phyloP scores from a whole-genome alignment of 345 rosid species.

The Citrus sinensis region DVS_A1.0 CM039163.1:544501-545000 shows the following conservation, averaged over 20 bases:
- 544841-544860: constrained; percentile 76
- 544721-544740: background rate
- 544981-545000: background rate
- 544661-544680: constrained; percentile 76
- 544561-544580: constrained; percentile 78
- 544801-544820: constrained; percentile 63
- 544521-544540: constrained; percentile 1
- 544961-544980: constrained; percentile 37
- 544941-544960: constrained; percentile 88
- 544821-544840: constrained; percentile 69
- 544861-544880: constrained; percentile 62
- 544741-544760: background rate
- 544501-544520: background rate
- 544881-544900: constrained; percentile 75
- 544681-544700: constrained; percentile 53
- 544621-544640: constrained; percentile 79
- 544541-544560: constrained; percentile 72
- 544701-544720: background rate
- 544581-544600: constrained; percentile 62
- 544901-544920: constrained; percentile 73
- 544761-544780: background rate
- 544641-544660: constrained; percentile 80
- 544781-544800: constrained; percentile 41
- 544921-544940: constrained; percentile 76
- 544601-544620: constrained; percentile 68